Percentiles rank a stretch among this genome's conserved stretches.
Conservation (phyloP, 345 rosid genomes). For the Rhodamnia argentea region DNA sequence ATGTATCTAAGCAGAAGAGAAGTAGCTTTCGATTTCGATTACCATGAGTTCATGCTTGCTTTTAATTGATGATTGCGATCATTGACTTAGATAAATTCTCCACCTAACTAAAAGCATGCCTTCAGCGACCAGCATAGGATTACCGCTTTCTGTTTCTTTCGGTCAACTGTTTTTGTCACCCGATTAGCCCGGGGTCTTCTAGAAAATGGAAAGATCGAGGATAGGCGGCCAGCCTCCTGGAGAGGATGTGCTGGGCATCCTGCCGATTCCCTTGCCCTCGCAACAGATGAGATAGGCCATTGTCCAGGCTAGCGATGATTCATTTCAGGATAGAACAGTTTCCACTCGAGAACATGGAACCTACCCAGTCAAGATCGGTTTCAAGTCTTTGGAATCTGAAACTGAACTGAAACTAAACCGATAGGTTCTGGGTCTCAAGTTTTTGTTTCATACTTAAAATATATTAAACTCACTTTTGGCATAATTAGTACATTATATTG, state of each 20-base stretch:
- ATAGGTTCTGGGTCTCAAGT: fast-evolving
- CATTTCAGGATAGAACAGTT: background rate
- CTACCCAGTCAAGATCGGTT: background rate
- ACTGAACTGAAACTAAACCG: background rate
- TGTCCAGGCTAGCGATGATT: background rate
- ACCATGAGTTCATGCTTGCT: background rate
- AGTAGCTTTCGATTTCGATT: background rate
- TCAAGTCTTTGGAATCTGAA: background rate
- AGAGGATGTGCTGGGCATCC: background rate
- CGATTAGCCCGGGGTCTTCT: background rate
- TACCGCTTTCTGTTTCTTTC: background rate
- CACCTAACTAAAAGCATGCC: background rate
- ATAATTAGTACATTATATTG: fast-evolving
- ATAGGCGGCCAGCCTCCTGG: background rate
- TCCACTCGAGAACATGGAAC: background rate
- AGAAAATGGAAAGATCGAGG: background rate
- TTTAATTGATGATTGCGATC: background rate
- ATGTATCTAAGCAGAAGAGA: background rate
- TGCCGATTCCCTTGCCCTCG: background rate
- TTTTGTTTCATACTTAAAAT: background rate
- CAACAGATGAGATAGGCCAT: background rate
- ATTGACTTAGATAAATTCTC: background rate
- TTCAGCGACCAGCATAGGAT: background rate
- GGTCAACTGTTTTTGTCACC: background rate
- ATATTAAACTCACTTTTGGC: background rate